A percentile compares a stretch with the other conserved stretches of the same genome.
These are phyloP conservation scores for Fusarium udum DNA, from an alignment of 2,329 filamentous ascomycete species.

Conservation along the genomic window DNA sequence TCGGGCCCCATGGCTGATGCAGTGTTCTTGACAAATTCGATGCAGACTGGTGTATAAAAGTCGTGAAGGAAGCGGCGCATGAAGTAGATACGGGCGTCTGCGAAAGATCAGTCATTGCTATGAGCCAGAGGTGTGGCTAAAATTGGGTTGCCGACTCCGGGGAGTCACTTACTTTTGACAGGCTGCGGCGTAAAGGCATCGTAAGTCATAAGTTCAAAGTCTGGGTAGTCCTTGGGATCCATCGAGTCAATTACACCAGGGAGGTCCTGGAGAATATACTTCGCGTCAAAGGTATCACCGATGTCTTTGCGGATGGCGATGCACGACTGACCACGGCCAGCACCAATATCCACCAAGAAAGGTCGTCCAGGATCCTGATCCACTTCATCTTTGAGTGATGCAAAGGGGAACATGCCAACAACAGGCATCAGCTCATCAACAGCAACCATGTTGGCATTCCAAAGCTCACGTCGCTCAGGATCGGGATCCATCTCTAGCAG, in stretches of 20 bases:
- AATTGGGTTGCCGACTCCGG: fast-evolving
- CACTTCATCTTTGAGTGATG: slow-evolving; percentile 43
- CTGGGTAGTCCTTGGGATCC: slow-evolving; percentile 31
- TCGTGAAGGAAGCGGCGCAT: slow-evolving; percentile 48
- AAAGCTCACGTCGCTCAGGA: slow-evolving; percentile 44
- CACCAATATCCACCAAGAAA: slow-evolving; percentile 47
- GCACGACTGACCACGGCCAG: slow-evolving; percentile 46
- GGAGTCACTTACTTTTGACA: slow-evolving; percentile 30
- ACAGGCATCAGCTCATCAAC: slow-evolving; percentile 48
- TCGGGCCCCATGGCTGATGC: slow-evolving; percentile 46
- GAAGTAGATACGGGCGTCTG: slow-evolving; percentile 48
- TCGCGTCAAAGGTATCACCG: slow-evolving; percentile 35
- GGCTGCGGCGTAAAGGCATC: slow-evolving; percentile 34
- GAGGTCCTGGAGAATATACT: slow-evolving; percentile 48
- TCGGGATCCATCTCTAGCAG: slow-evolving; percentile 44
- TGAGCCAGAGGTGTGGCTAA: not conserved
- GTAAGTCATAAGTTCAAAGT: slow-evolving; percentile 42
- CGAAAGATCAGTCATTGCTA: not conserved
- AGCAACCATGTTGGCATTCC: slow-evolving; percentile 47
- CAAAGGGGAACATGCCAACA: slow-evolving; percentile 49
- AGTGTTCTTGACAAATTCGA: slow-evolving; percentile 45
- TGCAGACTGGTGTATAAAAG: slow-evolving; percentile 45
- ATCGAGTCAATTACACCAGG: slow-evolving; percentile 44
- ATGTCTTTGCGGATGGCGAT: slow-evolving; percentile 44
- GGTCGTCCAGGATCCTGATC: slow-evolving; percentile 43